phyloP scores from a whole-genome alignment of 1,284 basidiomycete species.

The Takashimella koratensis region DNA sequence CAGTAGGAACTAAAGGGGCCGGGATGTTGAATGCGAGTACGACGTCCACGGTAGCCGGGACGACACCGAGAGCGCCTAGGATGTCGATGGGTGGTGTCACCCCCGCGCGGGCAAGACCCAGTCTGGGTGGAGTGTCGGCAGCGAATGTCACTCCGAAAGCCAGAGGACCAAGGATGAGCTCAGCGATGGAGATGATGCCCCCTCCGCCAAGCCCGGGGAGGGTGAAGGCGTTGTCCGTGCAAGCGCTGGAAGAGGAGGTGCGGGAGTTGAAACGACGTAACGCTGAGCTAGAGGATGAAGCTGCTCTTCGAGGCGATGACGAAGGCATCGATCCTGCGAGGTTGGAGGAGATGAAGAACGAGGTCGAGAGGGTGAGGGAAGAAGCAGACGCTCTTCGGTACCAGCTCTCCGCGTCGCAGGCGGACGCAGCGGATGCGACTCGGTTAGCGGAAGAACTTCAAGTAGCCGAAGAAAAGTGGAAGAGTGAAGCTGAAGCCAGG shows the following conservation, averaged over 20 bases:
- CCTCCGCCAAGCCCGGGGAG: constrained; percentile 47
- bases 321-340: constrained; percentile 2
- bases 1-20: constrained; percentile 8
- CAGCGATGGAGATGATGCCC: constrained; percentile 44
- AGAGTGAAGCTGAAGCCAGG: constrained; percentile 27
- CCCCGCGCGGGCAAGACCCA: constrained; percentile 33
- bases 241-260: constrained; percentile 45
- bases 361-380: constrained; percentile 25
- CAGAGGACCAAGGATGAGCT: constrained; percentile 26
- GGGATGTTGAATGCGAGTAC: constrained; percentile 22
- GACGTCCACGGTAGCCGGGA: constrained; percentile 16
- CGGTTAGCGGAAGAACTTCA: constrained; percentile 35
- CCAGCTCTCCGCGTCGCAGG: constrained; percentile 34
- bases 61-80: constrained; percentile 39
- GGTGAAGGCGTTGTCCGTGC: constrained; percentile 34
- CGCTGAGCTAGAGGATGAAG: constrained; percentile 27
- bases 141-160: constrained; percentile 47
- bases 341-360: constrained; percentile 24
- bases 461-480: constrained; percentile 25
- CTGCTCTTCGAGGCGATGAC: not conserved
- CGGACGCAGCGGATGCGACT: constrained; percentile 38
- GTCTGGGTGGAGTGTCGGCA: constrained; percentile 32
- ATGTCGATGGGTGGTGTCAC: constrained; percentile 34
- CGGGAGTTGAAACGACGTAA: constrained; percentile 35
- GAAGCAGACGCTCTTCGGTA: constrained; percentile 30